Conservation (phyloP, 202 grass and related monocot species). For the Tripidium arundinaceum region DNA sequence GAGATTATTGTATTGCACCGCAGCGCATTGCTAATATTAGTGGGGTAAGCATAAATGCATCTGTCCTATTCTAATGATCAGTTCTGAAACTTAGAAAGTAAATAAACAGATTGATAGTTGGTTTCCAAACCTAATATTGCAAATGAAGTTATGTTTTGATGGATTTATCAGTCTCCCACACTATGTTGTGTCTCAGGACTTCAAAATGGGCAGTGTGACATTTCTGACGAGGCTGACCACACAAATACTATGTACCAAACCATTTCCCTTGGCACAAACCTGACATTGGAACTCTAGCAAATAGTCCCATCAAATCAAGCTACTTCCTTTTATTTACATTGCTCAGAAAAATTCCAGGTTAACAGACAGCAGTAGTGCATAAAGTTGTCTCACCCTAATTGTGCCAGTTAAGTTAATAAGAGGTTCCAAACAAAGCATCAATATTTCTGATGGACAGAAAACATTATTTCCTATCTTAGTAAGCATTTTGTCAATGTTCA, state of each 20-base stretch:
- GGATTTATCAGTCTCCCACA: background rate
- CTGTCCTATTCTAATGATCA: background rate
- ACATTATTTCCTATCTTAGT: background rate
- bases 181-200: background rate
- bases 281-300: background rate
- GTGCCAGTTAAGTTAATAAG: background rate
- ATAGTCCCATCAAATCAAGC: background rate
- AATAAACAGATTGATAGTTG: background rate
- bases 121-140: background rate
- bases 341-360: background rate
- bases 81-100: conserved; percentile 13
- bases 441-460: background rate
- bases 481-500: background rate
- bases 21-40: conserved; percentile 12
- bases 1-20: conserved; percentile 3
- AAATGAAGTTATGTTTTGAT: background rate
- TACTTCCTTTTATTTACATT: conserved; percentile 2
- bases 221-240: background rate
- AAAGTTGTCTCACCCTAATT: conserved; percentile 2
- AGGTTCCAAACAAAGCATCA: conserved; percentile 10
- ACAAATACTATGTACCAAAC: background rate
- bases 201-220: background rate
- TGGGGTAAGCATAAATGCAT: background rate
- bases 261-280: background rate
- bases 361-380: background rate